These are phyloP conservation scores for Sisymbrium irio DNA, from an alignment of 345 rosid species.

Conservation along the genomic window DNA sequence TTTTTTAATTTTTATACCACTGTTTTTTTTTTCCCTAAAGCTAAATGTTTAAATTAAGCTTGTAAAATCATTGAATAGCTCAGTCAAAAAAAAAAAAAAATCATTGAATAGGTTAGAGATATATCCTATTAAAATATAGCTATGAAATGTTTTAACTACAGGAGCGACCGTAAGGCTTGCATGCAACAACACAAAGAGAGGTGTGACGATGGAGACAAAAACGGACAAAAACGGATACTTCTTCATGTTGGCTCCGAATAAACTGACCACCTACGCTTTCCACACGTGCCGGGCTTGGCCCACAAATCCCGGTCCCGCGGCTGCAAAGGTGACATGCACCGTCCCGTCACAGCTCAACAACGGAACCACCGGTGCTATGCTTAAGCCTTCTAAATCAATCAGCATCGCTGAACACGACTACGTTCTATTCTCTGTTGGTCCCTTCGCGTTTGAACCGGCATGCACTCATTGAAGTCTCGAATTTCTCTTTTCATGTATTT, in stretches of 20 bases:
- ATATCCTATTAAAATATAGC: not conserved
- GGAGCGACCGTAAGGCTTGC: conserved; percentile 65
- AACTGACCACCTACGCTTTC: conserved; percentile 62
- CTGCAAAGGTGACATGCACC: conserved; percentile 33
- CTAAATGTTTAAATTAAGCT: not conserved
- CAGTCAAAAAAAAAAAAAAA: no score
- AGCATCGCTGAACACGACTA: not conserved
- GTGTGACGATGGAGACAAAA: conserved; percentile 29
- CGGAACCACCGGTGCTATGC: conserved; percentile 48
- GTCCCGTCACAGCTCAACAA: conserved; percentile 53
- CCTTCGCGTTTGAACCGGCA: conserved; percentile 1
- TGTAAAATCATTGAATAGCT: not conserved
- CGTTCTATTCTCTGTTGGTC: not conserved
- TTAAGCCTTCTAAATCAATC: conserved; percentile 22
- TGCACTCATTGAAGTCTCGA: not conserved
- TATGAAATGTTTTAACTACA: conserved; percentile 17
- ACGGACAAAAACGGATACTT: conserved; percentile 90
- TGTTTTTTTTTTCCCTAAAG: not conserved
- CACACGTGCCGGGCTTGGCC: conserved; percentile 67
- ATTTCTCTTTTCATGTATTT: not conserved
- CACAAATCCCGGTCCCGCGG: conserved; percentile 36
- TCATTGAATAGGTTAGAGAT: not conserved
- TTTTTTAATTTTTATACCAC: no score
- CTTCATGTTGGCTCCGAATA: conserved; percentile 58
- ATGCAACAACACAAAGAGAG: conserved; percentile 67